phyloP scores from a whole-genome alignment of 805 yeast species.

The Danielia oregonensis region DNA sequence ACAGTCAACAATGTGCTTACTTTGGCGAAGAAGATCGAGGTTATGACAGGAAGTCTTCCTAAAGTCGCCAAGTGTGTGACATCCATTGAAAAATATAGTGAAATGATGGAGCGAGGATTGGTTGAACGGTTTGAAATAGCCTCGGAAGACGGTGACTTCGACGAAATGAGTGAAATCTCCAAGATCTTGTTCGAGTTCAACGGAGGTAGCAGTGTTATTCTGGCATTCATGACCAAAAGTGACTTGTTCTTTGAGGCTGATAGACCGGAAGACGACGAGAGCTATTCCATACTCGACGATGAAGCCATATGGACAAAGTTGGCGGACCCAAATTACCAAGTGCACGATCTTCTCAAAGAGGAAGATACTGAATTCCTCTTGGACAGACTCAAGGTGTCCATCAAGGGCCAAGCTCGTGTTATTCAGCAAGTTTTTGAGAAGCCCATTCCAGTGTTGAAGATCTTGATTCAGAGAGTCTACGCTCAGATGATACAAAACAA shows the following conservation, averaged over 20 bases:
- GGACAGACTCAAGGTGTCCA: conserved; percentile 50
- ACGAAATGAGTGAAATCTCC: conserved; percentile 73
- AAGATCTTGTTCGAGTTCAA: conserved; percentile 74
- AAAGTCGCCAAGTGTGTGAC: conserved; percentile 34
- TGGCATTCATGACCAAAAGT: conserved; percentile 76
- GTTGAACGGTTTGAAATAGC: conserved; percentile 69
- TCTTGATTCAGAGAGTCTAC: conserved; percentile 71
- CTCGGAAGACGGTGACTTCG: conserved; percentile 64
- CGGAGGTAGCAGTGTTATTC: conserved; percentile 79
- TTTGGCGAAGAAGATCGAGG: conserved; percentile 60
- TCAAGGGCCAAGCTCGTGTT: conserved; percentile 68
- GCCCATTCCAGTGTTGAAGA: conserved; percentile 62
- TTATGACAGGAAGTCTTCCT: conserved; percentile 35
- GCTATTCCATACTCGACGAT: conserved; percentile 32
- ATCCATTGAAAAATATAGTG: conserved; percentile 67
- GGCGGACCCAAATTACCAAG: conserved; percentile 49
- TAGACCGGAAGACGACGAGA: conserved; percentile 27
- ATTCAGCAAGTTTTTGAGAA: conserved; percentile 71
- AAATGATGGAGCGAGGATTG: conserved; percentile 67
- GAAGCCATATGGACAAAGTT: conserved; percentile 57
- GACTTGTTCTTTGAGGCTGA: conserved; percentile 58
- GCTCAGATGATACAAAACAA: conserved; percentile 64
- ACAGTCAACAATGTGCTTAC: conserved; percentile 61
- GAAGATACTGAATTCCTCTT: conserved; percentile 49
- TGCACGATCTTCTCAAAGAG: conserved; percentile 46